Evolutionary conservation across 2,329 filamentous ascomycete genomes (phyloP).

Genomic region (Cladosporium sphaerospermum): DNA sequence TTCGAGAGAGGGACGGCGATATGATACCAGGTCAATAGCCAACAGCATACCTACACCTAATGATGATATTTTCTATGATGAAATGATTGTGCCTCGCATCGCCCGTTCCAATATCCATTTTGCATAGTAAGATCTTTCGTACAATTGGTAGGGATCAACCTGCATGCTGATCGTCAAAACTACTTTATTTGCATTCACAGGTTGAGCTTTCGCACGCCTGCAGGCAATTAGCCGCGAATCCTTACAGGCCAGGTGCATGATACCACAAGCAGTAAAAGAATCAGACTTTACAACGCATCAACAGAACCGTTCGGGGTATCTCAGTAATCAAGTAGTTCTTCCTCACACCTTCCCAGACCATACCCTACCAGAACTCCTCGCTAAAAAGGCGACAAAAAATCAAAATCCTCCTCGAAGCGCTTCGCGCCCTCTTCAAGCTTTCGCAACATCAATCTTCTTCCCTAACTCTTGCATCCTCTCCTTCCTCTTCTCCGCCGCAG

Average conservation of each 20-base stretch:
- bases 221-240: too few species aligned
- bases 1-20: conserved; percentile 98
- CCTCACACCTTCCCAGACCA: background rate
- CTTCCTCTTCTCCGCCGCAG: conserved; percentile 23
- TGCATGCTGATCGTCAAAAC: too few species aligned
- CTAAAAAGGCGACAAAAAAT: background rate
- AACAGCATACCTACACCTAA: background rate
- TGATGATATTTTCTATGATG: background rate
- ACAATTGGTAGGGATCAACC: too few species aligned
- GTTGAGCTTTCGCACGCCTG: too few species aligned
- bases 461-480: conserved; percentile 25
- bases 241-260: too few species aligned
- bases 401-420: background rate
- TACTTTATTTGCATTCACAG: too few species aligned
- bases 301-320: background rate
- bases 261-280: too few species aligned
- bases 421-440: background rate
- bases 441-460: conserved; percentile 15
- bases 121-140: too few species aligned
- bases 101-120: too few species aligned
- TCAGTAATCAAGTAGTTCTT: background rate
- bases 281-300: too few species aligned
- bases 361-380: background rate
- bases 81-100: too few species aligned
- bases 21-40: conserved; percentile 38